phyloP scores from a whole-genome alignment of 306 rosid species.

The Prunus kanzakura region DNA sequence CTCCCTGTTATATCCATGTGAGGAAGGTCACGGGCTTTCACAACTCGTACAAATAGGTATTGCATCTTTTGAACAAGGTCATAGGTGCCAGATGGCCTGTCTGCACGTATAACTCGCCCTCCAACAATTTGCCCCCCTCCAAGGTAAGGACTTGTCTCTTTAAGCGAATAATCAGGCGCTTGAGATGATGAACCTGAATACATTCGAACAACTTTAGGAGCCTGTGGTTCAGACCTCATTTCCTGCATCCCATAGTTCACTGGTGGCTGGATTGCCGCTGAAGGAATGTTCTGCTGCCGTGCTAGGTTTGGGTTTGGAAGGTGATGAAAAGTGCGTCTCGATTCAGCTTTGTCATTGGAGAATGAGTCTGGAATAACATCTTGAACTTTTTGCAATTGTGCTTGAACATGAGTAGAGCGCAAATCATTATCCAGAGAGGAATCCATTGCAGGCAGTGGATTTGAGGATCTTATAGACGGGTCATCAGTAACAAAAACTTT shows the following conservation, averaged over 20 bases:
- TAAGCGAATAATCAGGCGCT: slow-evolving; percentile 49
- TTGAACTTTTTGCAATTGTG: slow-evolving; percentile 29
- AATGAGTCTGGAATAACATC: slow-evolving; percentile 30
- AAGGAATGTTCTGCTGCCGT: slow-evolving; percentile 29
- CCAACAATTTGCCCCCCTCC: slow-evolving; percentile 83
- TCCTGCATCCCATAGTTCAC: slow-evolving; percentile 48
- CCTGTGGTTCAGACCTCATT: slow-evolving; percentile 53
- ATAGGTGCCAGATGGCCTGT: slow-evolving; percentile 56
- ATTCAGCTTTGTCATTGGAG: slow-evolving; percentile 44
- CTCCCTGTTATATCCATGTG: slow-evolving; percentile 76
- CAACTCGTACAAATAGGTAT: slow-evolving; percentile 80
- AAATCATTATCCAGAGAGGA: slow-evolving; percentile 26
- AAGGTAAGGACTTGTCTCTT: slow-evolving; percentile 82
- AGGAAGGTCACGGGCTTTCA: slow-evolving; percentile 91
- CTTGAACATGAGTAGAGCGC: slow-evolving; percentile 26
- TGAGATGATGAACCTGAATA: slow-evolving; percentile 42
- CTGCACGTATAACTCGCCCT: slow-evolving; percentile 52
- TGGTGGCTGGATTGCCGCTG: slow-evolving; percentile 28
- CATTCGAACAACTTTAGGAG: slow-evolving; percentile 40
- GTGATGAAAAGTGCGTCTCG: slow-evolving; percentile 54
- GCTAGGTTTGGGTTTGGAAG: slow-evolving; percentile 46
- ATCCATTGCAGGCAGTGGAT: slow-evolving; percentile 72
- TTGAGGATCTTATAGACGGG: slow-evolving; percentile 60
- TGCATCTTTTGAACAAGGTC: slow-evolving; percentile 86
- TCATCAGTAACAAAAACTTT: slow-evolving; percentile 78